These are phyloP conservation scores for Ceratonia siliqua DNA, from an alignment of 306 rosid genomes.

Conservation along the genomic window DNA sequence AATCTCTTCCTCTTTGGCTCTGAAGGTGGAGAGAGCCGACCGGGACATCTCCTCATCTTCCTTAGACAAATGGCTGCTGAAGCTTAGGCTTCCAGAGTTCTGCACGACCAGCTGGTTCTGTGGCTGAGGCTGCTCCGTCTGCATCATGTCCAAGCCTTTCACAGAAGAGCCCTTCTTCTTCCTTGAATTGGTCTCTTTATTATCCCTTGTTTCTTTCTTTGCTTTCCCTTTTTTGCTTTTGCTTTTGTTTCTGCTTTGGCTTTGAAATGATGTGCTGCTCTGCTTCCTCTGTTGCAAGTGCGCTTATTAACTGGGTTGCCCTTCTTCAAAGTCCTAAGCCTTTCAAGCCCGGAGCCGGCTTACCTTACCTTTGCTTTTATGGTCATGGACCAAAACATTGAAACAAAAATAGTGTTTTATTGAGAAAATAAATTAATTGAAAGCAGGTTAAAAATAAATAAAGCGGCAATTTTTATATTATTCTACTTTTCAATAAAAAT, in stretches of 20 bases:
- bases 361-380: constrained; percentile 34
- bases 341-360: constrained; percentile 31
- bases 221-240: constrained; percentile 16
- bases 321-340: constrained; percentile 23
- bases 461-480: too few species aligned
- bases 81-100: constrained; percentile 85
- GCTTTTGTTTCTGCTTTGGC: constrained; percentile 44
- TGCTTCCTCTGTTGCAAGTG: constrained; percentile 44
- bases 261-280: constrained; percentile 62
- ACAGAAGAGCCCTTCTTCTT: constrained; percentile 37
- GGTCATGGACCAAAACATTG: constrained; percentile 31
- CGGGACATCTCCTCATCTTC: constrained; percentile 97
- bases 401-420: neutral
- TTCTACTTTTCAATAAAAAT: too few species aligned
- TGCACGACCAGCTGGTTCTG: constrained; percentile 78
- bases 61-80: constrained; percentile 85
- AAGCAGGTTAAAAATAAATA: neutral
- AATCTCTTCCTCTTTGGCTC: constrained; percentile 95
- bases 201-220: constrained; percentile 6
- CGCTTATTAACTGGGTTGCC: constrained; percentile 42
- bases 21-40: constrained; percentile 89
- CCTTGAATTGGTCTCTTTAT: constrained; percentile 41
- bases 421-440: neutral
- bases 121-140: constrained; percentile 50
- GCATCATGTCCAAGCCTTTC: constrained; percentile 44